A percentile compares a stretch with the other conserved stretches of the same genome.
phyloP scores from a whole-genome alignment of 2,329 filamentous ascomycete genomes.

The Ophiostoma tasmaniense region DNA sequence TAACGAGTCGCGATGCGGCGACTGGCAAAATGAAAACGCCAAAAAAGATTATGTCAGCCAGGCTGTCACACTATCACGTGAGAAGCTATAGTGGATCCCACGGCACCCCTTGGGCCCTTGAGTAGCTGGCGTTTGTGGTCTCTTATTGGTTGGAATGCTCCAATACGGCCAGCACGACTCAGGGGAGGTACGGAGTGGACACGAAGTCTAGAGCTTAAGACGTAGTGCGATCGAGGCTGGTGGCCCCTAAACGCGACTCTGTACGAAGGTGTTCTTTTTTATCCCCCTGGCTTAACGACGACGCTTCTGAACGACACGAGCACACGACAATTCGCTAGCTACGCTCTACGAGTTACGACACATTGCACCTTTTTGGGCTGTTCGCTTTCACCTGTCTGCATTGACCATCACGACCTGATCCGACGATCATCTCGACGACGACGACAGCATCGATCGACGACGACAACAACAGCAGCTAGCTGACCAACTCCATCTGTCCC shows the following conservation, averaged over 20 bases:
- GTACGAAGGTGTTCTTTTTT: conserved; percentile 12
- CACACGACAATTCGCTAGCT: not conserved
- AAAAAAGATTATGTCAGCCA: conserved; percentile 9
- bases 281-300: not conserved
- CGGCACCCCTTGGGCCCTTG: not conserved
- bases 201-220: conserved; percentile 12
- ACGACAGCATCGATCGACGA: not conserved
- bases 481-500: not conserved
- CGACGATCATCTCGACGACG: not conserved
- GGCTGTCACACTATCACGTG: conserved; percentile 11
- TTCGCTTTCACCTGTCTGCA: not conserved
- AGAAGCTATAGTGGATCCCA: not conserved
- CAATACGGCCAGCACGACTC: conserved; percentile 12
- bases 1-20: conserved; percentile 1
- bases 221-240: conserved; percentile 2
- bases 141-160: conserved; percentile 10
- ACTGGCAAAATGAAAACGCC: not conserved
- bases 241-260: conserved; percentile 13
- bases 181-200: conserved; percentile 17
- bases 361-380: not conserved
- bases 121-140: not conserved
- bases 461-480: not conserved
- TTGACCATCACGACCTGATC: not conserved
- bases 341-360: not conserved
- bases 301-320: not conserved